phyloP scores from a whole-genome alignment of 352 stramenopile genomes.

The Globisporangium parvum region DNA sequence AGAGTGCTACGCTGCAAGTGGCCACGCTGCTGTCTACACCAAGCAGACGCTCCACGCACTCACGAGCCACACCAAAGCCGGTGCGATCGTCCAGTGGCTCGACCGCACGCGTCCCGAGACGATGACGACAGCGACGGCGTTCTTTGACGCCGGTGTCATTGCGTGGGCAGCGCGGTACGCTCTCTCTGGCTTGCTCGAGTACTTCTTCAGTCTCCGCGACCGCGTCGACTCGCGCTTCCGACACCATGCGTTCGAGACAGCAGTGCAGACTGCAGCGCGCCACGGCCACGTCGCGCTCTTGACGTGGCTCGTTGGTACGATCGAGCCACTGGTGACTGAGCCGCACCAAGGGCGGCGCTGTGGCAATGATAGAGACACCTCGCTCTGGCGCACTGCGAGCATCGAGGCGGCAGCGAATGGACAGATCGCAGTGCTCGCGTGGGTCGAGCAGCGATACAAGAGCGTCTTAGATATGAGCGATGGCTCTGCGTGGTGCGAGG shows the following conservation, averaged over 20 bases:
- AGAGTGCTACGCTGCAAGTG: constrained; percentile 16
- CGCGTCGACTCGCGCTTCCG: constrained; percentile 19
- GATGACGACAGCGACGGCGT: neutral
- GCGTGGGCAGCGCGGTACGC: constrained; percentile 30
- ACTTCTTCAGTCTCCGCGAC: constrained; percentile 20
- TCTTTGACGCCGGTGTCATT: constrained; percentile 17
- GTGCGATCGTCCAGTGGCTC: constrained; percentile 27
- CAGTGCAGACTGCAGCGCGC: constrained; percentile 21
- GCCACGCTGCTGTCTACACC: constrained; percentile 28
- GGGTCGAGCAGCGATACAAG: constrained; percentile 16
- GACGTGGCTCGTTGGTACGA: constrained; percentile 19
- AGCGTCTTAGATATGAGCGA: constrained; percentile 5
- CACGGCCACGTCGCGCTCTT: constrained; percentile 29
- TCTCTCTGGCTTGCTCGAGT: constrained; percentile 23
- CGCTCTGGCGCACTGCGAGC: neutral
- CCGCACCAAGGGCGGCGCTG: neutral
- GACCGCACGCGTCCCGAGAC: constrained; percentile 11
- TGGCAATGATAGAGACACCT: neutral
- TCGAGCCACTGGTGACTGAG: neutral
- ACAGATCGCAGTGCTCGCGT: constrained; percentile 29
- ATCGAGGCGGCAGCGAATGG: constrained; percentile 16
- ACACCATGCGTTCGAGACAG: constrained; percentile 22
- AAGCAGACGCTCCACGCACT: constrained; percentile 25
- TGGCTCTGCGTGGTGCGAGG: constrained; percentile 26
- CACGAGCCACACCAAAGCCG: constrained; percentile 26